A percentile compares a stretch with the other conserved stretches of the same genome.
Conservation (phyloP, 2,329 filamentous ascomycete genomes). For the Tolypocladium inflatum region DNA sequence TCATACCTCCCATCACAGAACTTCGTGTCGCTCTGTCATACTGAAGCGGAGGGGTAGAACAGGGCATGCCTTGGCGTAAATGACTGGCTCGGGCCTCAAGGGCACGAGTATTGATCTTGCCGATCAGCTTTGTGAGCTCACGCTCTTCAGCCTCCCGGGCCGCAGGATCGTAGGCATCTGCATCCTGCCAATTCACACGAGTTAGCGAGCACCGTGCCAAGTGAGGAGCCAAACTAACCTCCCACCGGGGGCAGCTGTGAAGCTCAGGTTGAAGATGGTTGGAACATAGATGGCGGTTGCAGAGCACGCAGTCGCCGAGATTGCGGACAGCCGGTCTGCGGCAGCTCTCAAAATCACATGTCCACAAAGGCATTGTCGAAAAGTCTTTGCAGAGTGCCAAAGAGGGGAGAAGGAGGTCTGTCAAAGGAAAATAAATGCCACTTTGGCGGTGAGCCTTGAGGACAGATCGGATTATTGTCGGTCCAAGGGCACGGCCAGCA, state of each 20-base stretch:
- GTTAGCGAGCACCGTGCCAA: slow-evolving; percentile 5
- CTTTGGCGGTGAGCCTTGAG: no score
- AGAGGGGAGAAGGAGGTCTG: not conserved
- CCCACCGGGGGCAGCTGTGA: slow-evolving; percentile 26
- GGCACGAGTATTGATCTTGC: slow-evolving; percentile 23
- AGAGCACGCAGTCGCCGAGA: slow-evolving; percentile 27
- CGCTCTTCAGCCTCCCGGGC: slow-evolving; percentile 21
- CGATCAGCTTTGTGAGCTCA: slow-evolving; percentile 23
- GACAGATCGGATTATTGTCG: no score
- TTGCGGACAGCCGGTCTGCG: slow-evolving; percentile 21
- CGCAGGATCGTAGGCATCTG: slow-evolving; percentile 20
- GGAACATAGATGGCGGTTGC: slow-evolving; percentile 26
- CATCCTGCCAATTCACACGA: slow-evolving; percentile 18
- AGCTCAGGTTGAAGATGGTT: slow-evolving; percentile 19
- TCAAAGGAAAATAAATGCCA: not conserved
- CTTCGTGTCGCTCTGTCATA: slow-evolving; percentile 23
- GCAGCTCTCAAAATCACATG: slow-evolving; percentile 22
- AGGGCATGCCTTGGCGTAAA: slow-evolving; percentile 24
- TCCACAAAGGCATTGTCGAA: slow-evolving; percentile 20
- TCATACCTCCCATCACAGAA: slow-evolving; percentile 33
- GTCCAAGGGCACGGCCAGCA: no score
- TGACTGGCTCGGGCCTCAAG: slow-evolving; percentile 24
- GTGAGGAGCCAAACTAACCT: slow-evolving; percentile 17
- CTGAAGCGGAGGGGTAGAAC: slow-evolving; percentile 22
- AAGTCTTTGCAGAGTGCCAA: not conserved